phyloP scores from a whole-genome alignment of 345 rosid species.

The Orychophragmus violaceus region DNA sequence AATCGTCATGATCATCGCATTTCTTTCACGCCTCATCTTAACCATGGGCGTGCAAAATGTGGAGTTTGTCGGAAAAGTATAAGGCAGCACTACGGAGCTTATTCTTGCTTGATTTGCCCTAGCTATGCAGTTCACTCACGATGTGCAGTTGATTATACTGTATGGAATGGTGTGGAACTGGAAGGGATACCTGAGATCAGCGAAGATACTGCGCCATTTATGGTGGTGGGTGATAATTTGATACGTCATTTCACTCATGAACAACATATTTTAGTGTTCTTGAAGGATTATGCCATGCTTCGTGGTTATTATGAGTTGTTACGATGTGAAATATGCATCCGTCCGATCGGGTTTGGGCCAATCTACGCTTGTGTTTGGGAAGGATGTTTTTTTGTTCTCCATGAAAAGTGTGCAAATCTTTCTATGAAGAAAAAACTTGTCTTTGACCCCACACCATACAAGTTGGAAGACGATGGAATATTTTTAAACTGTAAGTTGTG shows the following conservation, averaged over 20 bases:
- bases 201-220: not conserved
- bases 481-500: not conserved
- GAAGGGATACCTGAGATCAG: not conserved
- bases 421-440: not conserved
- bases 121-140: not conserved
- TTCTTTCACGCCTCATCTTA: not conserved
- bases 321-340: not conserved
- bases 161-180: not conserved
- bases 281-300: not conserved
- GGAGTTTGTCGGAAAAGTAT: not conserved
- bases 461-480: not conserved
- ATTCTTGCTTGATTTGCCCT: not conserved
- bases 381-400: not conserved
- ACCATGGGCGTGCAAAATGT: not conserved
- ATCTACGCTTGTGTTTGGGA: not conserved
- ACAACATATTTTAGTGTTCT: not conserved
- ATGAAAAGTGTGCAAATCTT: not conserved
- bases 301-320: not conserved
- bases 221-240: not conserved
- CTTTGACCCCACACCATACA: not conserved
- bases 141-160: not conserved
- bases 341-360: not conserved
- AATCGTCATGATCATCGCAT: not conserved
- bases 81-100: not conserved
- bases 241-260: not conserved